Percentiles rank a stretch among this genome's conserved stretches.
Evolutionary conservation across 371 early-diverging fungal genomes (phyloP).

Genomic region (Haplosporangium sp.): DNA sequence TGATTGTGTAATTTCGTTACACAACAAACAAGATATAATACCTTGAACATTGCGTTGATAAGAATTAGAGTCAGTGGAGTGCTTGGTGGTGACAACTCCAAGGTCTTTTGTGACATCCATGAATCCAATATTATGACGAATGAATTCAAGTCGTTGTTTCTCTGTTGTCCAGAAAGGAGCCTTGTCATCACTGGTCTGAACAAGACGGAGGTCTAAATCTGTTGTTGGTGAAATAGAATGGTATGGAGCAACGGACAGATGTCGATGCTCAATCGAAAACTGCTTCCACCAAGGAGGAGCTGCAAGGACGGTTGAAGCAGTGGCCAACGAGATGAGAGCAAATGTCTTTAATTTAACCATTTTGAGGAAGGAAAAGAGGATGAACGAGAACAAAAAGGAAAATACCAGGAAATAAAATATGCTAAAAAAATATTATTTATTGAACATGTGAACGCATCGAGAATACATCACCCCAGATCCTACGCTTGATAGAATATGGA

Average conservation of each 20-base stretch:
- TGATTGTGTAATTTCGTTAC: no score
- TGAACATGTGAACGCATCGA: slow-evolving; percentile 32
- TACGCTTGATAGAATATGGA: slow-evolving; percentile 28
- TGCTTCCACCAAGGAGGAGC: slow-evolving; percentile 2
- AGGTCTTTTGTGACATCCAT: slow-evolving; percentile 91
- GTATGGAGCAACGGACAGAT: neutral
- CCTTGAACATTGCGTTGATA: neutral
- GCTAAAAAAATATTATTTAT: neutral
- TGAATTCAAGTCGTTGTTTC: slow-evolving; percentile 72
- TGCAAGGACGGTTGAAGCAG: neutral
- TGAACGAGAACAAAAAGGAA: neutral
- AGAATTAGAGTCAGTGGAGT: neutral
- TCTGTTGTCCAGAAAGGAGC: slow-evolving; percentile 74
- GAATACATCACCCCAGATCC: slow-evolving; percentile 37
- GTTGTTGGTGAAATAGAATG: neutral
- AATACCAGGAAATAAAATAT: neutral
- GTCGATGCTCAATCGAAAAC: neutral
- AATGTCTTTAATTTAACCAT: neutral
- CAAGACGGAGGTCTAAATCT: slow-evolving; percentile 33
- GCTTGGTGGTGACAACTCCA: neutral
- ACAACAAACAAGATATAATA: neutral
- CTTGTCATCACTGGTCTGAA: slow-evolving; percentile 57
- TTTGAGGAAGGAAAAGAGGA: neutral
- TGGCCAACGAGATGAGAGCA: neutral
- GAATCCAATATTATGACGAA: slow-evolving; percentile 74